Evolutionary conservation across 2,329 filamentous ascomycete species (phyloP).

Genomic region (Balansia obtecta): DNA sequence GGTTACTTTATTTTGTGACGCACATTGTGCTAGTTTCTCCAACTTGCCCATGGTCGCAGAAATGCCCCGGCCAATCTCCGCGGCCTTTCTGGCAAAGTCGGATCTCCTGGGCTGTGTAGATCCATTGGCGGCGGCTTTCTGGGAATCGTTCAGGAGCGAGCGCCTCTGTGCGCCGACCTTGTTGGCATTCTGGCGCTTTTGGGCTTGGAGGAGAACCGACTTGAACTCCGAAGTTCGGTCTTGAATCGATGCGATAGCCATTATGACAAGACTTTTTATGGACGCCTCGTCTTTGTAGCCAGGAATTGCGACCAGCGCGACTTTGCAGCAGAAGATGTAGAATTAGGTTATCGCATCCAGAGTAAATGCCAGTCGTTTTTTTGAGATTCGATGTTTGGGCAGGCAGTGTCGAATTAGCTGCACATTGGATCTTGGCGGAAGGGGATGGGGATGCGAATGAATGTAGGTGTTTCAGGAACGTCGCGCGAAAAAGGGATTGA

Average conservation of each 20-base stretch:
- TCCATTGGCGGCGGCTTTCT: slow-evolving; percentile 51
- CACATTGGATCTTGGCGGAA: neutral
- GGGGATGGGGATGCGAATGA: neutral
- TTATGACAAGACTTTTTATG: slow-evolving; percentile 18
- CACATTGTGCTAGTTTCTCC: slow-evolving; percentile 78
- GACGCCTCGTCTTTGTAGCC: neutral
- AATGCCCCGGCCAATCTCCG: slow-evolving; percentile 85
- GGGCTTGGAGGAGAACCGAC: slow-evolving; percentile 76
- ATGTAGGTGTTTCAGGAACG: neutral
- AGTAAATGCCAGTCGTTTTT: neutral
- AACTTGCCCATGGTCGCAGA: slow-evolving; percentile 88
- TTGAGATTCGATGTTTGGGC: neutral
- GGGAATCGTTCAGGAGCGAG: slow-evolving; percentile 62
- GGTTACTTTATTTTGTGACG: slow-evolving; percentile 16
- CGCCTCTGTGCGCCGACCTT: slow-evolving; percentile 72
- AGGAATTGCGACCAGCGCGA: slow-evolving; percentile 24
- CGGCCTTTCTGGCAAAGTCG: slow-evolving; percentile 85
- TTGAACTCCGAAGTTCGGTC: slow-evolving; percentile 94
- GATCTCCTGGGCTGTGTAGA: slow-evolving; percentile 51
- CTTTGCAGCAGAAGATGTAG: slow-evolving; percentile 5
- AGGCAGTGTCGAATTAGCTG: neutral
- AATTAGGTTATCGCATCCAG: no score
- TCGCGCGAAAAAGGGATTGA: neutral
- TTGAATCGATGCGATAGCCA: slow-evolving; percentile 71
- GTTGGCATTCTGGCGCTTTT: slow-evolving; percentile 62